A percentile compares a stretch with the other conserved stretches of the same genome.
phyloP scores from a whole-genome alignment of 1,284 basidiomycete genomes.

The Microbotryomycetes sp. region DNA sequence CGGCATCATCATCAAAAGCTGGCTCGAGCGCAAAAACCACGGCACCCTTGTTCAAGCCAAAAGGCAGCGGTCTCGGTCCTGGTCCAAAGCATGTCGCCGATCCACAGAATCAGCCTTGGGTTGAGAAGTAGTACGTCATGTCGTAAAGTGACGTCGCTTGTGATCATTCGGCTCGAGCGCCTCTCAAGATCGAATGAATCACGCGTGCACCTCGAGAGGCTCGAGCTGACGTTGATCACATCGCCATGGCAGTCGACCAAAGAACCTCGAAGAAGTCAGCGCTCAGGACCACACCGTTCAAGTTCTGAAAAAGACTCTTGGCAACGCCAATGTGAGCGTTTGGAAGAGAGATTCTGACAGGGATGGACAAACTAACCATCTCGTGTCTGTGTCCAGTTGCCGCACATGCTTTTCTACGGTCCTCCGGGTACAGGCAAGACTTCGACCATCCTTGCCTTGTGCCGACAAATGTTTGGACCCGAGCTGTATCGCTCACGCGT shows the following conservation, averaged over 20 bases:
- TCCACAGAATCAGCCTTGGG: conserved; percentile 80
- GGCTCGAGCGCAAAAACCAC: neutral
- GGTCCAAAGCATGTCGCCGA: conserved; percentile 49
- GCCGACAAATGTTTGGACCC: conserved; percentile 92
- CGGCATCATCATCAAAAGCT: neutral
- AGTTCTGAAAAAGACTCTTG: conserved; percentile 82
- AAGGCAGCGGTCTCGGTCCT: conserved; percentile 29
- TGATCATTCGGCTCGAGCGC: too few relatives aligned
- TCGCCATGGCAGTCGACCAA: conserved; percentile 64
- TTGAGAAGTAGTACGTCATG: conserved; percentile 81
- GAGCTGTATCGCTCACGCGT: conserved; percentile 91
- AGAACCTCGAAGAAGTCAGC: conserved; percentile 94
- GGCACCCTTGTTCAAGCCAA: conserved; percentile 11
- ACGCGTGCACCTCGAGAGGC: neutral
- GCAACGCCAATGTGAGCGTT: conserved; percentile 82
- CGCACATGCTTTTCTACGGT: conserved; percentile 99
- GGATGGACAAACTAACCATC: conserved; percentile 1
- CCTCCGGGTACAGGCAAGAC: conserved; percentile 99
- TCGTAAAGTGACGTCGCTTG: too few relatives aligned
- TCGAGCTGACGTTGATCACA: neutral
- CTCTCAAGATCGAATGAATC: too few relatives aligned
- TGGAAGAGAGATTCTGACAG: too few relatives aligned
- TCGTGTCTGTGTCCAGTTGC: conserved; percentile 61
- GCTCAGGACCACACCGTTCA: conserved; percentile 94
- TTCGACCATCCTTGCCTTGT: conserved; percentile 90